Evolutionary conservation across 139 green algal genomes (phyloP).

Genomic region (Closterium sp.): DNA sequence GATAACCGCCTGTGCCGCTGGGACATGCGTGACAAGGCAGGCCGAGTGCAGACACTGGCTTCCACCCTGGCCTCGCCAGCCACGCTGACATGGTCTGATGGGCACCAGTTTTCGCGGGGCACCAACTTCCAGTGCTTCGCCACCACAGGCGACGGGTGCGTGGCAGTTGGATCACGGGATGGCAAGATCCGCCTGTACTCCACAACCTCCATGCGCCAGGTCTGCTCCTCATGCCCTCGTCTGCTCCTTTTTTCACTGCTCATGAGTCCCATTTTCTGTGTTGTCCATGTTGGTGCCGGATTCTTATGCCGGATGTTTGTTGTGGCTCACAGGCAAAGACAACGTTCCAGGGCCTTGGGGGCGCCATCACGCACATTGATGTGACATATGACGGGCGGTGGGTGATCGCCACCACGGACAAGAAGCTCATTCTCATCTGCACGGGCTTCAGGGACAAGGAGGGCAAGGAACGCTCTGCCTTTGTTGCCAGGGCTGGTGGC

Average conservation of each 20-base stretch:
- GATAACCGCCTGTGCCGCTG: conserved; percentile 76
- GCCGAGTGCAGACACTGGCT: conserved; percentile 24
- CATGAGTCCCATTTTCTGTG: no score
- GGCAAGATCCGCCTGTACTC: conserved; percentile 87
- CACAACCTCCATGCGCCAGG: conserved; percentile 65
- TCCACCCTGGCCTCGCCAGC: conserved; percentile 11
- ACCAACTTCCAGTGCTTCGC: conserved; percentile 76
- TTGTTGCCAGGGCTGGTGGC: conserved; percentile 56
- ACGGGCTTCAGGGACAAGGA: conserved; percentile 72
- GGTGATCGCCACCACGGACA: conserved; percentile 87
- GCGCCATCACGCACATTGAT: conserved; percentile 84
- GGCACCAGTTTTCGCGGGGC: conserved; percentile 84
- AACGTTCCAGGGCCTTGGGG: conserved; percentile 81
- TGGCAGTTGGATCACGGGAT: conserved; percentile 84
- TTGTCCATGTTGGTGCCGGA: no score
- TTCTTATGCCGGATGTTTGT: no score
- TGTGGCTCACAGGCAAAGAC: conserved; percentile 68
- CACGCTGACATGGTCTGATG: conserved; percentile 44
- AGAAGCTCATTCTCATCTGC: conserved; percentile 92
- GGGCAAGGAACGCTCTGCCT: conserved; percentile 72
- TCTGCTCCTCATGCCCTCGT: no score
- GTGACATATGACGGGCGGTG: conserved; percentile 81
- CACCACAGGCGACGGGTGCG: conserved; percentile 74
- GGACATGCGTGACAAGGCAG: conserved; percentile 73
- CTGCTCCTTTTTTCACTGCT: no score